Conservation (phyloP, 768 basidiomycete species). For the Stropharia rugosoannulata region DNA sequence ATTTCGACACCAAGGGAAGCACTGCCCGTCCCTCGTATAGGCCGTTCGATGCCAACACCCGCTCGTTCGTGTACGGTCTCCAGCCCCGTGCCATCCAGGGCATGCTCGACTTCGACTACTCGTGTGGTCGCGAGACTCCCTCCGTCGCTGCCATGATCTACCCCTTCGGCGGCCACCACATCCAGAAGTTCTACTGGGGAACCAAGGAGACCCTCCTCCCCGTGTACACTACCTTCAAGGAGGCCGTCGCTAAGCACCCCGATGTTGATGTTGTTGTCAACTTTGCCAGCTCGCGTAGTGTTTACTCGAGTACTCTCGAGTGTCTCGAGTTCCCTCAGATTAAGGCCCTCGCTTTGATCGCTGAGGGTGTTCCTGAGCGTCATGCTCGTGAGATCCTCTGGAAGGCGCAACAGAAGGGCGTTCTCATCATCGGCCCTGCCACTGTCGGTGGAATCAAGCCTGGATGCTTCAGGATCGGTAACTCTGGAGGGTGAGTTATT, state of each 20-base stretch:
- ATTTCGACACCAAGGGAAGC: slow-evolving; percentile 60
- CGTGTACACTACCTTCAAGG: slow-evolving; percentile 90
- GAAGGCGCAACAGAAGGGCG: slow-evolving; percentile 79
- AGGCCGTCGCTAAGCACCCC: slow-evolving; percentile 91
- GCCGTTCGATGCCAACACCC: slow-evolving; percentile 92
- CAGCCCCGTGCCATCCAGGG: slow-evolving; percentile 99
- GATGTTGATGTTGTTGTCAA: slow-evolving; percentile 98
- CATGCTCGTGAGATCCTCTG: slow-evolving; percentile 96
- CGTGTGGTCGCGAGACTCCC: slow-evolving; percentile 88
- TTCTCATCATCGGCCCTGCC: slow-evolving; percentile 92
- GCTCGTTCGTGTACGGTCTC: slow-evolving; percentile 96
- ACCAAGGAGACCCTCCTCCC: slow-evolving; percentile 98
- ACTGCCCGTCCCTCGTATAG: slow-evolving; percentile 74
- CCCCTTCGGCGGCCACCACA: slow-evolving; percentile 99
- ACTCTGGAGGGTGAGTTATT: slow-evolving; percentile 84
- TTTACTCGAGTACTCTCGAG: slow-evolving; percentile 94
- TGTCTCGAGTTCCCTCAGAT: slow-evolving; percentile 64
- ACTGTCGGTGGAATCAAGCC: slow-evolving; percentile 99
- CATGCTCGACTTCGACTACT: slow-evolving; percentile 97
- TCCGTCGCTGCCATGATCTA: slow-evolving; percentile 99
- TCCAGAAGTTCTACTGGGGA: slow-evolving; percentile 99
- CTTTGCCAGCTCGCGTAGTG: slow-evolving; percentile 93
- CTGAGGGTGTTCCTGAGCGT: slow-evolving; percentile 98
- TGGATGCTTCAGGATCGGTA: slow-evolving; percentile 99
- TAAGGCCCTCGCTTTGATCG: slow-evolving; percentile 84